Evolutionary conservation across 257 asterid species (phyloP), one percentile per base, ranked within the genome.

Genomic region (Jacaranda mimosifolia): DNA sequence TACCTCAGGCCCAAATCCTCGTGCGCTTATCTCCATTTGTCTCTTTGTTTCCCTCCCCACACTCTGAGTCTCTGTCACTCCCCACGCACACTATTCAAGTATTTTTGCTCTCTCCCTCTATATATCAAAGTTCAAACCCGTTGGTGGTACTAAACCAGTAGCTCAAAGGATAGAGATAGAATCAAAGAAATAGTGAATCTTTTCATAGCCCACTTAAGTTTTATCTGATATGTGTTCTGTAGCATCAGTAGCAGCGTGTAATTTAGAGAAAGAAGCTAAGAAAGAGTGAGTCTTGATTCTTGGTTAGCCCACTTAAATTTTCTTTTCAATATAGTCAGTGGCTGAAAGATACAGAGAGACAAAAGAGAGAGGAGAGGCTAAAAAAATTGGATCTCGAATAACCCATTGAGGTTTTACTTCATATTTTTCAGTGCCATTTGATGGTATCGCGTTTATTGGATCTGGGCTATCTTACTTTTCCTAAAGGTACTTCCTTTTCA

Each of bases 1-100:
- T 74, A 42, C 80, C 78, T 35, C 36, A 43, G 77, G 66, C 88
- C 79, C 81, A 78, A 39, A 45, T 63, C 87, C 89, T 82, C 87
- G 89, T 82, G 89, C 84, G 78, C 73, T 51, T 72, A 58, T 66
- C 83, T 84, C 74, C 68, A 58, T 67, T 63, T 79, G 75, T 83
- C 78, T 74, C 76, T 68, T n/a, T 35, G 59, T 51, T 21, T 19
- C 14, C 21, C 67, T 35, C 60, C 9, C 10, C 64, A 10, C 64
- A 81, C 68, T 63, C 73, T 82, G 65, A 59, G 69, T 59, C 80
- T 1, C 67, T 1, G 77, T 13, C 80, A 42, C 77, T 18, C 80
- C 40, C 76, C 1, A 42, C 73, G 45, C 63, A n/a, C 63, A 68
- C 63, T 63, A 60, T 15, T 76, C 66, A 35, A 12, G 18, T 35